Percentiles rank a stretch among this genome's conserved stretches.
phyloP scores from a whole-genome alignment of 2,329 filamentous ascomycete species.

The Diaporthe humulicola region DNA sequence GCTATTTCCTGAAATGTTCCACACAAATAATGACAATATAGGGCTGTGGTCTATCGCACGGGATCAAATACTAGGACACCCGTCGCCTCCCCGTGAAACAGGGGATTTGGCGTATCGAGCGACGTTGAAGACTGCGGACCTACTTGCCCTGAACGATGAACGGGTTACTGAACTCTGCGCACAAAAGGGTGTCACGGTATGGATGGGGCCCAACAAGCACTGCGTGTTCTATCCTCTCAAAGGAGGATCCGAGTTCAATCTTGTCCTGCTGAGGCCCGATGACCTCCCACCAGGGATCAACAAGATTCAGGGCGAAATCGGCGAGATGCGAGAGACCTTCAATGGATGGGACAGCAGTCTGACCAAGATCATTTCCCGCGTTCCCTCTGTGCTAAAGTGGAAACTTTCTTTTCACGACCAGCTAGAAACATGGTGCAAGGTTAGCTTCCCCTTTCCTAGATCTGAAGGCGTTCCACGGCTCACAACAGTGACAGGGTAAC shows the following conservation, averaged over 20 bases:
- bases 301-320: slow-evolving; percentile 17
- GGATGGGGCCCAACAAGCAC: slow-evolving; percentile 1
- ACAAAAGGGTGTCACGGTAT: neutral
- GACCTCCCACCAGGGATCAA: neutral
- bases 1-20: no score
- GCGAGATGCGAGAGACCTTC: slow-evolving; percentile 34
- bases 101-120: slow-evolving; percentile 20
- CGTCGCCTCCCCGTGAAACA: neutral
- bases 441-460: neutral
- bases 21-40: no score
- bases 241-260: neutral
- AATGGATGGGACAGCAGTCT: slow-evolving; percentile 28
- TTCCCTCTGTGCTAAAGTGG: neutral
- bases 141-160: slow-evolving; percentile 23
- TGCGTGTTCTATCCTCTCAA: neutral
- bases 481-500: slow-evolving; percentile 44
- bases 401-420: slow-evolving; percentile 28
- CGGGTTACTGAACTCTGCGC: neutral
- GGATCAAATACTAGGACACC: neutral
- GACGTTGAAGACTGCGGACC: slow-evolving; percentile 3
- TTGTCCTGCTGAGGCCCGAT: neutral
- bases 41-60: slow-evolving; percentile 3
- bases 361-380: slow-evolving; percentile 15
- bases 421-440: slow-evolving; percentile 32
- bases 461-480: neutral